Base-by-base conservation (phyloP, 768 basidiomycete genomes). In the Boletellus ananiceps region DNA sequence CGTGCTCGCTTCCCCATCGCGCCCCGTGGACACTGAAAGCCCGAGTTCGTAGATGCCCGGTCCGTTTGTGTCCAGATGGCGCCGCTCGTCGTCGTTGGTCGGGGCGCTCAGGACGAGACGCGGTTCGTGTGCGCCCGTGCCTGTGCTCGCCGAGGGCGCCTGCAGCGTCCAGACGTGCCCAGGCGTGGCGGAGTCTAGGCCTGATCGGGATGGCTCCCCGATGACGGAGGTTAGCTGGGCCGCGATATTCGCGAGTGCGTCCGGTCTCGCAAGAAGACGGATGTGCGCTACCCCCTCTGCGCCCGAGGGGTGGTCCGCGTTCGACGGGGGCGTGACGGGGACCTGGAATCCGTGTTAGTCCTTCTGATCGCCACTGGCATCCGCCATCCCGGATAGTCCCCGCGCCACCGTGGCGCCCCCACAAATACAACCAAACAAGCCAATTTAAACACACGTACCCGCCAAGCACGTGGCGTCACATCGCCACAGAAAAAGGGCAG, bases 401-500 rank as follows among this genome's bases (percentile, higher is more conserved):
- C n/a, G n/a, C n/a, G n/a, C n/a, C n/a, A n/a, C n/a, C n/a, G n/a
- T n/a, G n/a, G n/a, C n/a, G n/a, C n/a, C n/a, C n/a, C n/a, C n/a
- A 23, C 23, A 23, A 5, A 23, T 5, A 23, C 23, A 23, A 5
- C n/a, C n/a, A 23, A 23, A 23, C 23, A 23, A 23, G 23, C 23
- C 3, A 38, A 19, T 4, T 1, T 21, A n/a, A n/a, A 5, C 3
- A 39, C 8, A 33, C 78, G 15, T 56, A 84, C 87, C 64, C 86
- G 71, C 64, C 74, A 73, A 2, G 65, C 54, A 42, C 86, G 69
- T 3, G 83, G 78, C 3, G 84, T 86, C 3, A 86, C 67, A 58
- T 88, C 86, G 12, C 83, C 83, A 57, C 87, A 88, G 64, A 83
- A 88, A 59, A 88, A 88, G 7, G 86, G 86, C 15, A 82, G 62